Evolutionary conservation across 2,329 filamentous ascomycete genomes (phyloP), one percentile per base, ranked within the genome.

Genomic region (Myriosclerotinia curreyana): DNA sequence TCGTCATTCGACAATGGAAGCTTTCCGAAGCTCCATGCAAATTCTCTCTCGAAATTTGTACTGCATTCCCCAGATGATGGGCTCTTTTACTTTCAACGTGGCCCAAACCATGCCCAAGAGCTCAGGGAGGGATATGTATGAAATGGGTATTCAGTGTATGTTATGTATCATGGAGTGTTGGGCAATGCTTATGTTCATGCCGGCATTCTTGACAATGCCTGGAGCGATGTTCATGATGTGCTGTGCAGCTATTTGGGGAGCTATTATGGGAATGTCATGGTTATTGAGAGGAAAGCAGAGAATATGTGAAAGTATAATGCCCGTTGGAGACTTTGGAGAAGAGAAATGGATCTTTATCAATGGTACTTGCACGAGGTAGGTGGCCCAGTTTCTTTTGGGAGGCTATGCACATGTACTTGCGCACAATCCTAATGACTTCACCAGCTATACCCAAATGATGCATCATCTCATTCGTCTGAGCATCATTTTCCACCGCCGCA

Each of bases 381-480:
- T 48, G 40, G 31, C 20, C 22, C 22, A 31, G n/a, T 7, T 28
- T 22, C 28, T 12, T 22, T 28, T 31, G 20, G 42, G 8, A 15
- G 36, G 14, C 9, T 20, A 8, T 34, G 34, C 15, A 34, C 17
- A 25, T 3, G 14, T 15, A 48, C 38, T 38, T 5, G 25, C n/a
- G 8, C 22, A 54, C 38, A 36, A 34, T 11, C 31, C 63, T 62
- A 22, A 50, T 55, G 25, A 50, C n/a, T 15, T n/a, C 25, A 53
- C 22, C 9, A 69, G 82, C 5, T 76, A 83, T 58, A 81, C 85
- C 71, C 90, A 87, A 83, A 79, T 90, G 70, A 83, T 86, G 74
- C 82, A 78, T 66, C 91, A 90, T 68, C 77, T 92, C 67, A 83
- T 92, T 72, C 82, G 87, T 2, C 78, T 93, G 17, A 84, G 88